A percentile compares a stretch with the other conserved stretches of the same genome.
Evolutionary conservation across 768 basidiomycete species (phyloP).

Genomic region (Tephrocybe sp.): DNA sequence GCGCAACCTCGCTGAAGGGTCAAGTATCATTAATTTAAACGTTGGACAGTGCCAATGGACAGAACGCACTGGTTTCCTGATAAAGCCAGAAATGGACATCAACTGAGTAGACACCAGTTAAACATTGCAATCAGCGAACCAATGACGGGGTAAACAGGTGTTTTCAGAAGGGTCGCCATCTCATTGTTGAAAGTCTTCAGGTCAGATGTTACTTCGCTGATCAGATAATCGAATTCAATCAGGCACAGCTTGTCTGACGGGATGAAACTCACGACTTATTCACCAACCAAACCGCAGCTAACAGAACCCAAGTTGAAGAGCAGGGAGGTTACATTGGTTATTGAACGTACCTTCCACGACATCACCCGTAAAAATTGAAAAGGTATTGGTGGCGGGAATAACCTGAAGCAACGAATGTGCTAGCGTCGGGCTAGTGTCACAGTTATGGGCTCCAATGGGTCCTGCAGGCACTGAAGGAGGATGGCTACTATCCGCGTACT

Average conservation of each 20-base stretch:
- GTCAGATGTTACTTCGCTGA: slow-evolving; percentile 42
- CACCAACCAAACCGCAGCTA: slow-evolving; percentile 51
- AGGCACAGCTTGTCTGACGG: not conserved
- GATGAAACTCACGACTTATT: slow-evolving; percentile 34
- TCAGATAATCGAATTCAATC: not conserved
- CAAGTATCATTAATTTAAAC: not conserved
- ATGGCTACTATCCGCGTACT: slow-evolving; percentile 37
- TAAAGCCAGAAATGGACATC: not conserved
- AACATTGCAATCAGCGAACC: slow-evolving; percentile 27
- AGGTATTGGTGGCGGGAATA: slow-evolving; percentile 36
- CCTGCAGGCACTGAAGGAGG: slow-evolving; percentile 43
- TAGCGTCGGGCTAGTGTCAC: slow-evolving; percentile 50
- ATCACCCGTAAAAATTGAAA: slow-evolving; percentile 65
- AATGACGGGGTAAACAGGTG: slow-evolving; percentile 48
- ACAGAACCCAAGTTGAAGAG: not conserved
- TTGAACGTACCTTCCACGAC: slow-evolving; percentile 49
- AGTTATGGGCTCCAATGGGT: slow-evolving; percentile 43
- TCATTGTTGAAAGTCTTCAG: slow-evolving; percentile 43
- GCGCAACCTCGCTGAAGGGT: slow-evolving; percentile 47
- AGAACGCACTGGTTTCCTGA: slow-evolving; percentile 49
- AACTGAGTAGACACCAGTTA: not conserved
- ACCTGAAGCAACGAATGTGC: slow-evolving; percentile 48
- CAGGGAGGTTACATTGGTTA: not conserved
- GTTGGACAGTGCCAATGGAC: not conserved
- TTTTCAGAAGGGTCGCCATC: slow-evolving; percentile 35